Evolutionary conservation across 2,329 filamentous ascomycete genomes (phyloP).

Genomic region (Acrodontium crateriforme): DNA sequence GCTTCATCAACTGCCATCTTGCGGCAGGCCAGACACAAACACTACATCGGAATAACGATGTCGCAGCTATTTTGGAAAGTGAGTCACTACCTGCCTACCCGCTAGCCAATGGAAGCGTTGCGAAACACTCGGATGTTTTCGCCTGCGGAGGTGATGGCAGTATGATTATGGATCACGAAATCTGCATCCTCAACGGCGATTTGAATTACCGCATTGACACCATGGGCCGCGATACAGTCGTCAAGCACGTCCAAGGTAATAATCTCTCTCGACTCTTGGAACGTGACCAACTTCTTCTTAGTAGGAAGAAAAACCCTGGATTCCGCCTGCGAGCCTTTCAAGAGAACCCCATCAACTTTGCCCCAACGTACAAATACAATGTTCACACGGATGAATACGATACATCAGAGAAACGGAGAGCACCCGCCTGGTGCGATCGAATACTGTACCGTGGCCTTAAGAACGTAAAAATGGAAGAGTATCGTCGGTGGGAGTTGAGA

Average conservation of each 20-base stretch:
- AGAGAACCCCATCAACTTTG: constrained; percentile 82
- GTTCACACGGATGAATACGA: constrained; percentile 91
- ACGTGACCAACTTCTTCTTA: constrained; percentile 82
- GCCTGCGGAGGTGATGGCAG: constrained; percentile 86
- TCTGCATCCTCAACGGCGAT: constrained; percentile 93
- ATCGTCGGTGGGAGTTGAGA: constrained; percentile 73
- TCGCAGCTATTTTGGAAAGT: constrained; percentile 76
- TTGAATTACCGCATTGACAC: constrained; percentile 97
- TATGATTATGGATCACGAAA: constrained; percentile 92
- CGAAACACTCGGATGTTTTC: constrained; percentile 59
- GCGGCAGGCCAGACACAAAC: constrained; percentile 88
- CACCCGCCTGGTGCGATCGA: constrained; percentile 93
- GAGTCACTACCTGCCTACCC: constrained; percentile 55
- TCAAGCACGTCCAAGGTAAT: constrained; percentile 66
- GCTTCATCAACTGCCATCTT: constrained; percentile 94
- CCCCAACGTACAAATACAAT: constrained; percentile 97
- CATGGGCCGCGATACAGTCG: constrained; percentile 85
- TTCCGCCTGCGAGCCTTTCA: constrained; percentile 81
- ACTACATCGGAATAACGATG: constrained; percentile 80
- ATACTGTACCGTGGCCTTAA: constrained; percentile 73
- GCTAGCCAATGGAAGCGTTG: constrained; percentile 29
- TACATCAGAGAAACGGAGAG: constrained; percentile 73
- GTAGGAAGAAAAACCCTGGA: constrained; percentile 73
- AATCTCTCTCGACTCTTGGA: constrained; percentile 81
- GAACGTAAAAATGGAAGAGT: constrained; percentile 75